Conservation (phyloP, 768 basidiomycete genomes). For the Favolaschia claudopus region DNA sequence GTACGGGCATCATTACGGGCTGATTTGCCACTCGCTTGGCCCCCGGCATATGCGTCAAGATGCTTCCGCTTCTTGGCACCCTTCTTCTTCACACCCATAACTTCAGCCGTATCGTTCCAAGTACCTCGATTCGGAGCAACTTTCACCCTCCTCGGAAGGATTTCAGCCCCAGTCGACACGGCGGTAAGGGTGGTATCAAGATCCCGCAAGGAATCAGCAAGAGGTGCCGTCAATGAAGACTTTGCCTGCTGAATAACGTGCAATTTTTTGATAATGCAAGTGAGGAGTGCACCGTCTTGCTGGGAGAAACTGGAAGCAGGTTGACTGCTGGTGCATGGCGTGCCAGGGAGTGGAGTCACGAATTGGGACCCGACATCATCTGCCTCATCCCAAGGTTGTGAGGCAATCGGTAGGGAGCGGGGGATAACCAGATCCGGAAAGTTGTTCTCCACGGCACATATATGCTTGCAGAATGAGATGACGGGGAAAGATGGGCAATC, state of each 20-base stretch:
- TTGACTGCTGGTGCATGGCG: too few relatives aligned
- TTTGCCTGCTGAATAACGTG: not conserved
- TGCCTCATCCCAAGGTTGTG: not conserved
- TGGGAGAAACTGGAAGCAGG: not conserved
- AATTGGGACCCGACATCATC: not conserved
- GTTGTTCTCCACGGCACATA: conserved; percentile 21
- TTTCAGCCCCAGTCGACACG: not conserved
- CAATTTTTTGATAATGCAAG: not conserved
- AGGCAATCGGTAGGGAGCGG: not conserved
- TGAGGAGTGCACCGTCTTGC: not conserved
- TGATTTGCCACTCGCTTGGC: not conserved
- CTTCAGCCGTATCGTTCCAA: not conserved
- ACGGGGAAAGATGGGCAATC: conserved; percentile 15
- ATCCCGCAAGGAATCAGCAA: not conserved
- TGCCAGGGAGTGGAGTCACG: too few relatives aligned
- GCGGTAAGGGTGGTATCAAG: not conserved
- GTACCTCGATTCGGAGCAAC: not conserved
- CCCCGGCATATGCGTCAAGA: not conserved
- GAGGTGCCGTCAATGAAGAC: not conserved
- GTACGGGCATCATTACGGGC: not conserved
- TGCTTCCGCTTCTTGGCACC: not conserved
- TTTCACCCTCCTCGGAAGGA: not conserved
- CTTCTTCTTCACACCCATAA: not conserved
- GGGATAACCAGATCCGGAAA: conserved; percentile 6
- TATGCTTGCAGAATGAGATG: conserved; percentile 30